A percentile compares a stretch with the other conserved stretches of the same genome.
Evolutionary conservation across 805 yeast species (phyloP).

Genomic region (Barnettozyma botsteinii): DNA sequence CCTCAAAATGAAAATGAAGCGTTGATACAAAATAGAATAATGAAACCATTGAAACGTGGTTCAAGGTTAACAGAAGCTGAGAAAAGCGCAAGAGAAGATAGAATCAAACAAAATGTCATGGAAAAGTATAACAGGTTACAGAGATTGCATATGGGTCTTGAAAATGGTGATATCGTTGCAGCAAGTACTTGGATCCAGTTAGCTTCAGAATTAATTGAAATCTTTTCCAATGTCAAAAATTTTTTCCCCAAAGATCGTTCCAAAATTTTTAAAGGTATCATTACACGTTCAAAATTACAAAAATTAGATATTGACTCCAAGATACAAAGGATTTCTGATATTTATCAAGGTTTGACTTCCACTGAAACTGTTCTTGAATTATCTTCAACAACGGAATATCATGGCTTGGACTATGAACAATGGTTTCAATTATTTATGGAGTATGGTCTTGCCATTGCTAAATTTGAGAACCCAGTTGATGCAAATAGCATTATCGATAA

Average conservation of each 20-base stretch:
- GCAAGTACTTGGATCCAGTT: constrained; percentile 75
- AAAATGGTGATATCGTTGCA: constrained; percentile 51
- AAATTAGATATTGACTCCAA: constrained; percentile 67
- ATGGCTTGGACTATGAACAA: constrained; percentile 69
- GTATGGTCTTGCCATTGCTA: constrained; percentile 62
- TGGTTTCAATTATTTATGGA: constrained; percentile 88
- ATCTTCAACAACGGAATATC: constrained; percentile 53
- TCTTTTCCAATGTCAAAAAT: constrained; percentile 69
- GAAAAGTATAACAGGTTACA: constrained; percentile 51
- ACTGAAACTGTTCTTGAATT: constrained; percentile 37
- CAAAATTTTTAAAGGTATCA: constrained; percentile 61
- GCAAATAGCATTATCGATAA: constrained; percentile 67
- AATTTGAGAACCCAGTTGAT: constrained; percentile 51
- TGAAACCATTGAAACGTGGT: constrained; percentile 26
- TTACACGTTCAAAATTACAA: constrained; percentile 54
- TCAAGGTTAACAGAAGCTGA: constrained; percentile 37
- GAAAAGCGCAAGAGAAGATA: constrained; percentile 47
- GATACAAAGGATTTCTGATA: constrained; percentile 57
- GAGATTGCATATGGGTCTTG: constrained; percentile 44
- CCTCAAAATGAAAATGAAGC: constrained; percentile 15
- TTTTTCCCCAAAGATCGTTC: constrained; percentile 77
- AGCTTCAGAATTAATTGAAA: constrained; percentile 77
- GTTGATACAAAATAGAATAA: constrained; percentile 18
- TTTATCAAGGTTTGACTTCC: constrained; percentile 50
- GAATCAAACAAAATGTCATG: constrained; percentile 50